Evolutionary conservation across 441 rosid species (phyloP).

Genomic region (Hypseocharis bilobata): DNA sequence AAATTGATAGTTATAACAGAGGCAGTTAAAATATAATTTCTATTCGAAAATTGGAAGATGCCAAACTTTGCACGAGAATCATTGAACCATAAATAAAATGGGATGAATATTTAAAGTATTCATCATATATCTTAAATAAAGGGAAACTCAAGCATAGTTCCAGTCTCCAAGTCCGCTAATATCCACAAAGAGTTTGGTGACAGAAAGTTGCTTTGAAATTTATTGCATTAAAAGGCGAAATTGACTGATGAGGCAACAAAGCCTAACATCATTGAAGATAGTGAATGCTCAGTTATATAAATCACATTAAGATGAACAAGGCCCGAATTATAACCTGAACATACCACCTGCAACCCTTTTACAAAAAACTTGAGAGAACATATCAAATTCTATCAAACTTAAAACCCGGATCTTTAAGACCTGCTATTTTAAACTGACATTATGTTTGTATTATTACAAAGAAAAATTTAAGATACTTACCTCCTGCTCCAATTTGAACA

Average conservation of each 20-base stretch:
- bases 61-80: neutral
- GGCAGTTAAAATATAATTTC: neutral
- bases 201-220: neutral
- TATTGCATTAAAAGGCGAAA: too few relatives aligned
- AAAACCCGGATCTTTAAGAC: slow-evolving; percentile 1
- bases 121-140: neutral
- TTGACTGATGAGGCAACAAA: too few relatives aligned
- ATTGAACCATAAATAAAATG: neutral
- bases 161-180: neutral
- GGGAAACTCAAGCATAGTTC: neutral
- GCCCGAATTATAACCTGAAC: neutral
- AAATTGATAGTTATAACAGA: neutral
- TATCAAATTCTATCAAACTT: neutral
- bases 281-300: neutral
- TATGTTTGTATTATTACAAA: slow-evolving; percentile 4
- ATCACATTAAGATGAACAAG: neutral
- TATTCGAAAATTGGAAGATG: neutral
- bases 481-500: slow-evolving; percentile 98
- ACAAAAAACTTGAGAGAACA: neutral
- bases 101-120: neutral
- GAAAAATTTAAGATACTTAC: slow-evolving; percentile 29
- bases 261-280: too few relatives aligned
- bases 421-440: slow-evolving; percentile 6
- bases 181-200: neutral
- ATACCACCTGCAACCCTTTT: neutral